Evolutionary conservation across 345 rosid genomes (phyloP).

Genomic region (Camelina sativa): DNA sequence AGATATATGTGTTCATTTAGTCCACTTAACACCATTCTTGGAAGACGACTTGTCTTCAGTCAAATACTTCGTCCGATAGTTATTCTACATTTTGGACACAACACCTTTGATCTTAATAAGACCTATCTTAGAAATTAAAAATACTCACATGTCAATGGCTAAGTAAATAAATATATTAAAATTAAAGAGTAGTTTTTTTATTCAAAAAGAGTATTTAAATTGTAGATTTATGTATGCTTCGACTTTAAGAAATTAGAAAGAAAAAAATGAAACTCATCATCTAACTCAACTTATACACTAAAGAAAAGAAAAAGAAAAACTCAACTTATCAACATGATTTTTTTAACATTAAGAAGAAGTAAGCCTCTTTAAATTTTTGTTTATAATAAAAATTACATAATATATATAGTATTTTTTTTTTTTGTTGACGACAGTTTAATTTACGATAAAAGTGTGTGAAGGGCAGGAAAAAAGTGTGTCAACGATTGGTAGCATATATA

Average conservation of each 20-base stretch:
- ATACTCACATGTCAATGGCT: conserved; percentile 5
- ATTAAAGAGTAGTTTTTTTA: neutral
- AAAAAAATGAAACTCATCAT: neutral
- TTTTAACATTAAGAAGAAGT: no score
- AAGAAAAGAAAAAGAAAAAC: no score
- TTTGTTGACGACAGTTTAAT: neutral
- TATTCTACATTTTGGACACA: neutral
- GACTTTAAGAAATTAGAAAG: neutral
- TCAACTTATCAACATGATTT: no score
- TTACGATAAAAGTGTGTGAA: neutral
- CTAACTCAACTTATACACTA: neutral
- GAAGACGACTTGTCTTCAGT: conserved; percentile 33
- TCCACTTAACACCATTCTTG: conserved; percentile 27
- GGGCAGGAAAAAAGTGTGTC: neutral
- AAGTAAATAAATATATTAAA: neutral
- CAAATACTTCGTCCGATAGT: conserved; percentile 37
- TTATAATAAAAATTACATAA: no score
- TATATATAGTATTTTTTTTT: no score
- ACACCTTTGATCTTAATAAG: neutral
- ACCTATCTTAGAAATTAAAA: neutral
- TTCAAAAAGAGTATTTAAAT: neutral
- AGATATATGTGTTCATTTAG: conserved; percentile 27
- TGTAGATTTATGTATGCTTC: conserved; percentile 28
- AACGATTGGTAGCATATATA: neutral
- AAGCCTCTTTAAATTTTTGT: neutral